A percentile compares a stretch with the other conserved stretches of the same genome.
These are phyloP conservation scores for Mycotypha africana DNA, from an alignment of 371 early-diverging fungal species.

Conservation along the genomic window DNA sequence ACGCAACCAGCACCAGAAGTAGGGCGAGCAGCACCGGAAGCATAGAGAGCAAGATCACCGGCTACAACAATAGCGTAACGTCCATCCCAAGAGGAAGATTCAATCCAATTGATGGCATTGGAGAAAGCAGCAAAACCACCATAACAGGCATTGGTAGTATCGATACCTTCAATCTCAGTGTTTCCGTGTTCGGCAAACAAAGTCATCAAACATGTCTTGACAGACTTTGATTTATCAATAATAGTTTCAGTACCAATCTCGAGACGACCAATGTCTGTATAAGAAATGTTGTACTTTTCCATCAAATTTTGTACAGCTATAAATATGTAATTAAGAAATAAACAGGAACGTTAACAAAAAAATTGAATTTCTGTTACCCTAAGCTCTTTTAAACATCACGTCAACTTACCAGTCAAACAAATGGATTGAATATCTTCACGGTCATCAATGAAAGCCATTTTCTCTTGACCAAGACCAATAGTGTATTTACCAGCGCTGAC, in stretches of 20 bases:
- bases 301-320: slow-evolving; percentile 85
- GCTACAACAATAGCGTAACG: slow-evolving; percentile 90
- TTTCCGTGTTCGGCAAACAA: slow-evolving; percentile 90
- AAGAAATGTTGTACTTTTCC: slow-evolving; percentile 85
- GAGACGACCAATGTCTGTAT: slow-evolving; percentile 85
- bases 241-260: slow-evolving; percentile 99
- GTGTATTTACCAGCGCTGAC: slow-evolving; percentile 97
- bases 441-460: slow-evolving; percentile 95
- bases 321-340: slow-evolving; percentile 2
- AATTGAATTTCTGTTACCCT: background rate
- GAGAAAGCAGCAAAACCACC: slow-evolving; percentile 97
- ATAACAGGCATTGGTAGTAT: slow-evolving; percentile 98
- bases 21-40: slow-evolving; percentile 87
- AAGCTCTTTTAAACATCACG: background rate
- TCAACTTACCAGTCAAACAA: slow-evolving; percentile 73
- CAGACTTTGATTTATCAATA: slow-evolving; percentile 97
- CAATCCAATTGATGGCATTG: slow-evolving; percentile 95
- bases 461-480: slow-evolving; percentile 93
- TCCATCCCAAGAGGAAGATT: slow-evolving; percentile 91
- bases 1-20: slow-evolving; percentile 96
- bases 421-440: slow-evolving; percentile 95
- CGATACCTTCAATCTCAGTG: slow-evolving; percentile 92
- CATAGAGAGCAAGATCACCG: slow-evolving; percentile 97
- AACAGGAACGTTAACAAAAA: background rate
- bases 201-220: slow-evolving; percentile 94